Base-by-base conservation (phyloP, 2,329 filamentous ascomycete genomes). In the Aspergillus floridensis region DNA sequence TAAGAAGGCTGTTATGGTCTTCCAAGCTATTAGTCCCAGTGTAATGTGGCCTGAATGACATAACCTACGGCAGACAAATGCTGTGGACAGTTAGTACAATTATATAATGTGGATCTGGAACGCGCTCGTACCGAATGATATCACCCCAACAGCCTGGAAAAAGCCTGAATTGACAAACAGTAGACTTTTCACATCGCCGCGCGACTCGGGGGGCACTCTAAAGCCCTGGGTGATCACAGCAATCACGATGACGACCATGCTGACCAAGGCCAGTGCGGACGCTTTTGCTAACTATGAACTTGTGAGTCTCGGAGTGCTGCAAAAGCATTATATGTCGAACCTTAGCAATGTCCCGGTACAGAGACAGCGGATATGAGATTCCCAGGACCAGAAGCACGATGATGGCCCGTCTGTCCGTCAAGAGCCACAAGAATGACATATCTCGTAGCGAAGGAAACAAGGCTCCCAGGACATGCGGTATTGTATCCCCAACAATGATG, bases 301-400 rank as follows among this genome's bases (percentile, higher is more conserved):
- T 50, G 72, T 81, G 65, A 80, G 69, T 35, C 49, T 22, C 58
- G 19, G 48, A 19, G 52, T 41, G 49, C 32, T 11, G 7, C 21
- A 50, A 47, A 21, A 54, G 31, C 4, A 10, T 29, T 50, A 19
- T 24, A 56, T 21, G 16, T 65, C 82, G 71, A 76, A 93, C 91
- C 88, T 98, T 98, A 59, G 95, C 89, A 78, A 99, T 99, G 76
- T 99, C 95, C 68, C 95, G 84, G 79, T 99, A 99, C 57, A 99
- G 79, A 55, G 92, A 96, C 71, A 99, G 79, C 5, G 95, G 95
- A 72, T 90, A 98, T 58, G 93, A 97, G 63, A 98, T 82, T 38
- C 89, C 88, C 70, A 97, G 74, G 53, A 92, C 86, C 72, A 96
- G 93, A 57, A 98, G 78, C n/a, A 92, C 84, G 77, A 98, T 99